Percentiles rank a stretch among this genome's conserved stretches.
Conservation (phyloP, 306 rosid species). For the Acacia confusa region DNA sequence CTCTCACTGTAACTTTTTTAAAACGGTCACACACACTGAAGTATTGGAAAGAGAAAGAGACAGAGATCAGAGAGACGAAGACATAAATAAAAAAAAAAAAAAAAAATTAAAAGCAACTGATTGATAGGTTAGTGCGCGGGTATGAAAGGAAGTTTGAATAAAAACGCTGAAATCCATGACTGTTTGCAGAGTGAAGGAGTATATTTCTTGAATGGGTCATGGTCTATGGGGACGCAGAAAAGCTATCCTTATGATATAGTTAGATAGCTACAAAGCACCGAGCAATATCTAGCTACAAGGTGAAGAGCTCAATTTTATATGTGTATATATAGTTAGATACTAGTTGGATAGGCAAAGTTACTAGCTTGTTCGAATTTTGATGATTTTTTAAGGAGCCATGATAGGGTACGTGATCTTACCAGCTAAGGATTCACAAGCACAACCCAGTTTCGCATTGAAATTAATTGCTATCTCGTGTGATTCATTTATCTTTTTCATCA, state of each 20-base stretch:
- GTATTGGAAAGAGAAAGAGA: not conserved
- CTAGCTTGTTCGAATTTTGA: constrained; percentile 46
- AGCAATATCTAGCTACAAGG: not conserved
- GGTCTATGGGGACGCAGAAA: constrained; percentile 37
- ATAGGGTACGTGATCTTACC: constrained; percentile 70
- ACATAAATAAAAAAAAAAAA: no score
- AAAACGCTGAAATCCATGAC: constrained; percentile 81
- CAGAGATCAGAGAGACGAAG: not conserved
- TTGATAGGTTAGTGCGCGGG: constrained; percentile 79
- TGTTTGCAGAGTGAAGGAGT: constrained; percentile 4
- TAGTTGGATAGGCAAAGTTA: not conserved
- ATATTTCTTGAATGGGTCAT: constrained; percentile 24
- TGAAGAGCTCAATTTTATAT: not conserved
- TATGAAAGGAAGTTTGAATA: constrained; percentile 85
- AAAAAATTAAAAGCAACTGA: constrained; percentile 24
- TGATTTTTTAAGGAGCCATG: constrained; percentile 48
- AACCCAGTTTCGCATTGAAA: constrained; percentile 34
- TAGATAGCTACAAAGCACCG: no score
- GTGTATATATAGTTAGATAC: not conserved
- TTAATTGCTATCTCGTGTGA: constrained; percentile 47
- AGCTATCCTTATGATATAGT: not conserved
- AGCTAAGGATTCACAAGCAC: constrained; percentile 32
- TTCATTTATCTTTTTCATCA: constrained; percentile 19
- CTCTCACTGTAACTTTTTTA: constrained; percentile 40
- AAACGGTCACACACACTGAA: constrained; percentile 40